Conservation (phyloP, 2,329 filamentous ascomycete genomes). For the Colletotrichum sp. region DNA sequence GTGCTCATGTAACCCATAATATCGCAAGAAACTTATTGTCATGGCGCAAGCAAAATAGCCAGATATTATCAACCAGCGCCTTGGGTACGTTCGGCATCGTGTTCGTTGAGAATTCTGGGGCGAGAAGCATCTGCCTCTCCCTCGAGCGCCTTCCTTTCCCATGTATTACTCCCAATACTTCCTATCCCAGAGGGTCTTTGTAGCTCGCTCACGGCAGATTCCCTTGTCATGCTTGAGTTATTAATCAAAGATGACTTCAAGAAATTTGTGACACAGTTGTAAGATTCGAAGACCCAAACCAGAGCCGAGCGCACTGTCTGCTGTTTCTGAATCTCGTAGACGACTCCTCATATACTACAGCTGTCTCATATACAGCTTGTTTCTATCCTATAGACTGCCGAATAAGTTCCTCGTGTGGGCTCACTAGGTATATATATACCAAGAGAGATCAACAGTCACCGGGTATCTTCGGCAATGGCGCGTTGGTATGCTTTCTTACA, state of each 20-base stretch:
- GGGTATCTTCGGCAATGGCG: no score
- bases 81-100: accelerated
- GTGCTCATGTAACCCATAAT: no score
- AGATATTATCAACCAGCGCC: accelerated
- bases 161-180: neutral
- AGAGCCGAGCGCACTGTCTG: no score
- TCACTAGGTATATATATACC: no score
- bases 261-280: neutral
- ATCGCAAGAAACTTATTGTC: no score
- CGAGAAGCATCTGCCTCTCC: neutral
- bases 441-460: no score
- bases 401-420: neutral
- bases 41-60: neutral
- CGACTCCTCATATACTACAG: neutral
- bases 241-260: neutral
- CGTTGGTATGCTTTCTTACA: no score
- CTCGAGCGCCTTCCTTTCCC: neutral
- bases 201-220: neutral
- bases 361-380: neutral
- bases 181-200: no score
- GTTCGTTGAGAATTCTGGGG: neutral
- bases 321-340: neutral
- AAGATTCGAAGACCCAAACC: no score
- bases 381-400: accelerated
- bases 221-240: accelerated